phyloP scores from a whole-genome alignment of 1,284 basidiomycete genomes.

The Ustilago bromivora region DNA sequence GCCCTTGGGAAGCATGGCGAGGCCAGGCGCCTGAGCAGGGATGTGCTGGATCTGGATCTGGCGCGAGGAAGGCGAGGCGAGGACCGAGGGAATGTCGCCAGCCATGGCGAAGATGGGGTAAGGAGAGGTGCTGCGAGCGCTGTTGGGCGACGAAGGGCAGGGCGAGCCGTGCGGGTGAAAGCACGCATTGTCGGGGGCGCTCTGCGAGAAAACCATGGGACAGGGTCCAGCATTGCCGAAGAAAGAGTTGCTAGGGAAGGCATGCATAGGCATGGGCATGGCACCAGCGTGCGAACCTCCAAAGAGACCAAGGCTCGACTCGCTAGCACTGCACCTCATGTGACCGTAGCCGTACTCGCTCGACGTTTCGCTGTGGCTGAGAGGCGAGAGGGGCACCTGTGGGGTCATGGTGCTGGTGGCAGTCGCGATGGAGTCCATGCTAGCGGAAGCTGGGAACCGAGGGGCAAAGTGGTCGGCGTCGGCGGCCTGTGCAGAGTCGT shows the following conservation, averaged over 20 bases:
- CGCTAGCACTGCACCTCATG: conserved; percentile 25
- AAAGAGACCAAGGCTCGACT: conserved; percentile 44
- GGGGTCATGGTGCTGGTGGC: not conserved
- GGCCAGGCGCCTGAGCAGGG: conserved; percentile 33
- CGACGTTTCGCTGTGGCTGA: conserved; percentile 15
- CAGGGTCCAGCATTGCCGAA: conserved; percentile 23
- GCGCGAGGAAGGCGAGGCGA: conserved; percentile 37
- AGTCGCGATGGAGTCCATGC: conserved; percentile 6
- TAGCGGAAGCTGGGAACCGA: conserved; percentile 5
- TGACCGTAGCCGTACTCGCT: conserved; percentile 29
- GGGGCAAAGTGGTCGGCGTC: conserved; percentile 9
- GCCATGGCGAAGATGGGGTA: conserved; percentile 31
- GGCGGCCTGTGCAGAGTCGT: conserved; percentile 29
- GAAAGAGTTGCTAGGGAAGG: conserved; percentile 28
- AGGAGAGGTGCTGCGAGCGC: conserved; percentile 46
- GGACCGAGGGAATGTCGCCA: conserved; percentile 32
- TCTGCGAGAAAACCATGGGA: conserved; percentile 50
- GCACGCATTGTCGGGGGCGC: conserved; percentile 35
- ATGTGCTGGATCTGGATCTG: conserved; percentile 46
- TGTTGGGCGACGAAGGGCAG: conserved; percentile 48
- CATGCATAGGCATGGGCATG: conserved; percentile 29
- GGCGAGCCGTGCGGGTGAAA: conserved; percentile 43
- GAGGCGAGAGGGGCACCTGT: conserved; percentile 25
- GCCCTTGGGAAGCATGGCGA: conserved; percentile 44
- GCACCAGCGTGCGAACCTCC: conserved; percentile 16